Evolutionary conservation across 331 rosid species (phyloP).

Genomic region (Arachis monticola): DNA sequence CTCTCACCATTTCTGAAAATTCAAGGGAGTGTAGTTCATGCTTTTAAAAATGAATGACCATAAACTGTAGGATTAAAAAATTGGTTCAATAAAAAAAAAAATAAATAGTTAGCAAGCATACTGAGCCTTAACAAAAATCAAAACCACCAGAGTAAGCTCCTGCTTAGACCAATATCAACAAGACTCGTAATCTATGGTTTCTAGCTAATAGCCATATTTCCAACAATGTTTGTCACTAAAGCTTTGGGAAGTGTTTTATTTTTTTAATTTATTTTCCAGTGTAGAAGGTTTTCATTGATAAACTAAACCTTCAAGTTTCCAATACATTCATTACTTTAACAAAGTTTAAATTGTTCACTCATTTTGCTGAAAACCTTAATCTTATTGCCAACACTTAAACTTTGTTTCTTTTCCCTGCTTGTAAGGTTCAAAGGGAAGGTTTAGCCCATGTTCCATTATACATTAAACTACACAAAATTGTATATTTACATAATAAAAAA

Average conservation of each 20-base stretch:
- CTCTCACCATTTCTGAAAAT: neutral
- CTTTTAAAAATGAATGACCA: neutral
- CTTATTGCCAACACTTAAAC: too few species aligned
- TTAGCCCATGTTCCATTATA: too few species aligned
- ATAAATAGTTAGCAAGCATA: neutral
- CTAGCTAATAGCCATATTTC: neutral
- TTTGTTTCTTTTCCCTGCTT: neutral
- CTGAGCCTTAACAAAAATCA: neutral
- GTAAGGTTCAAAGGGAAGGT: neutral
- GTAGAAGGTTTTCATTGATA: too few species aligned
- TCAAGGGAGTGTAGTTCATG: neutral
- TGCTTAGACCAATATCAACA: conserved; percentile 20
- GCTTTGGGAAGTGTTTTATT: neutral
- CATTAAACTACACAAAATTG: too few species aligned
- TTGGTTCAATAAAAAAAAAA: neutral
- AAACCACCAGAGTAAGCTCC: neutral
- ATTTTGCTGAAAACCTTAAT: too few species aligned
- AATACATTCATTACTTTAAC: too few species aligned
- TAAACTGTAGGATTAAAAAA: neutral
- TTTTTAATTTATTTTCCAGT: neutral
- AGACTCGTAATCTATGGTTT: conserved; percentile 14
- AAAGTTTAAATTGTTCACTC: too few species aligned
- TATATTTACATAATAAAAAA: too few species aligned
- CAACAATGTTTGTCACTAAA: neutral
- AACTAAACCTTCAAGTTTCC: too few species aligned